Evolutionary conservation across 306 rosid genomes (phyloP), one percentile per base, ranked within the genome.

Genomic region (Heteromeles arbutifolia): DNA sequence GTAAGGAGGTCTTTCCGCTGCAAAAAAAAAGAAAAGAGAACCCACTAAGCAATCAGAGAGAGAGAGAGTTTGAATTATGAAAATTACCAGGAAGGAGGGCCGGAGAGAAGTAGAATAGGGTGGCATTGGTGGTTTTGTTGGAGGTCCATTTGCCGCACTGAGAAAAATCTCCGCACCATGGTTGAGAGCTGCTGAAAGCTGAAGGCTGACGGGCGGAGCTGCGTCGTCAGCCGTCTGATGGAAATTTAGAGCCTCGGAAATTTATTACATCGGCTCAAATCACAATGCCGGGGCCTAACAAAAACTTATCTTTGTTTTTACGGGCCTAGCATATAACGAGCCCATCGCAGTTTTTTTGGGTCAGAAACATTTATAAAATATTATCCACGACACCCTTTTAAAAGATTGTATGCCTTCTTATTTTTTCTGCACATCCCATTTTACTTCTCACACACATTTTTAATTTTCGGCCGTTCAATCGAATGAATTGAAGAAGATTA

Each of bases 1-100:
- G 87, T 17, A 92, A 79, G 37, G 97, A 91, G 28, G 97, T 90
- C 45, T 94, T 94, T 45, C 97, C 97, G 48, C 95, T 88, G 89
- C 75, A 75, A 31, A 61, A 69, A 17, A 18, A 25, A 3, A 25
- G n/a, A 22, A 4, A 3, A 6, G 12, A 6, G 8, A 3, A 1
- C 7, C 64, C 1, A 34, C 6, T 45, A 15, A 34, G 19, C 57
- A 17, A n/a, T 58, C 22, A 48, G 5, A 13, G 22, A 52, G 1
- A 8, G 5, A 26, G 45, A 12, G 21, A 28, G 3, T 6, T 39
- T 41, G 69, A 12, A 25, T 54, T 21, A 29, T 19, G 58, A 15
- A 69, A 67, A 19, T 56, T 68, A 92, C 93, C 85, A 86, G 74
- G 96, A 88, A 87, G 96, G 92, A 80, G 97, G 97, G 25, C 98